Percentiles rank a stretch among this genome's conserved stretches.
These are phyloP conservation scores for Lasiodiplodia hormozganensis DNA, from an alignment of 2,329 filamentous ascomycete species.

Conservation along the genomic window DNA sequence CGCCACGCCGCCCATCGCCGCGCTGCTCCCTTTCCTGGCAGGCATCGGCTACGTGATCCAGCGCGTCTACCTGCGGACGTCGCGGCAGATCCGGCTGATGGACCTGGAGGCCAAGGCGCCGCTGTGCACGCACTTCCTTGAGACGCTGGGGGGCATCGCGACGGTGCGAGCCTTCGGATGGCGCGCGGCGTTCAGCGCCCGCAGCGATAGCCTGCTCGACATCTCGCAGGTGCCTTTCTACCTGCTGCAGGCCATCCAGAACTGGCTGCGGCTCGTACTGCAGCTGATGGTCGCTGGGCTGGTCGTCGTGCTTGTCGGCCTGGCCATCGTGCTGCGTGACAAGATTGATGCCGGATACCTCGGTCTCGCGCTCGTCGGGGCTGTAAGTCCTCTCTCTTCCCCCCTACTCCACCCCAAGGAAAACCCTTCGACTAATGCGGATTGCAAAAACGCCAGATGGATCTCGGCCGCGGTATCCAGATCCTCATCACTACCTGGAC, in stretches of 20 bases:
- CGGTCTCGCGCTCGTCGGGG: conserved; percentile 55
- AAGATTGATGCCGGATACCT: conserved; percentile 57
- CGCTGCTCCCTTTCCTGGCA: conserved; percentile 48
- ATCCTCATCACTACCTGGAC: conserved; percentile 61
- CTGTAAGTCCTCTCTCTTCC: neutral
- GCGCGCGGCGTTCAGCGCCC: conserved; percentile 48
- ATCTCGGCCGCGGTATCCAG: conserved; percentile 36
- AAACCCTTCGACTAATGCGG: too few species aligned
- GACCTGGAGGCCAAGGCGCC: conserved; percentile 61
- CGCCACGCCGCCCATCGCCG: conserved; percentile 48
- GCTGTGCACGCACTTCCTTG: conserved; percentile 60
- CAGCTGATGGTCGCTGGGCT: conserved; percentile 50
- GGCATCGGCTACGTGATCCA: conserved; percentile 51
- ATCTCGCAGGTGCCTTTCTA: conserved; percentile 54
- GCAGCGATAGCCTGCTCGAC: conserved; percentile 49
- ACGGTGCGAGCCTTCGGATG: conserved; percentile 62
- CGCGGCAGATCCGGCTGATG: conserved; percentile 57
- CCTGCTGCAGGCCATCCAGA: conserved; percentile 53
- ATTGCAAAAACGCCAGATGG: neutral
- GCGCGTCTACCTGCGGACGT: conserved; percentile 56
- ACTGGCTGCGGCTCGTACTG: conserved; percentile 53
- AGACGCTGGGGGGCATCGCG: conserved; percentile 56
- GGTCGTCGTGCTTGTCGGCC: conserved; percentile 46
- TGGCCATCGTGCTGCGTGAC: conserved; percentile 44
- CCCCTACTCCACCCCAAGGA: too few species aligned